phyloP scores from a whole-genome alignment of 2,329 filamentous ascomycete genomes.

The Colletotrichum sp. region DNA sequence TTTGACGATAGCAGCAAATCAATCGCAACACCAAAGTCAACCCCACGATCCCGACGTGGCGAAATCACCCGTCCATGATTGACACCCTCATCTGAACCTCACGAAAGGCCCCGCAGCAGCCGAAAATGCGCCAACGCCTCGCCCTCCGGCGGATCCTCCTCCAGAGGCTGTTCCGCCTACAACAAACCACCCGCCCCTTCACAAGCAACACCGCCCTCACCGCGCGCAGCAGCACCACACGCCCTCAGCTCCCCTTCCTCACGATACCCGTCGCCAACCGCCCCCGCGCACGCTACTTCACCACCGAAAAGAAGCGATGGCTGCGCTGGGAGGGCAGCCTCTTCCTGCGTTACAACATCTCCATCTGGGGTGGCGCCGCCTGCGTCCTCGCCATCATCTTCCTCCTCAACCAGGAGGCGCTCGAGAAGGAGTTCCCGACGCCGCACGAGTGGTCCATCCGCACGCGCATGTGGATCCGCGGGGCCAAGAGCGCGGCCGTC shows the following conservation, averaged over 20 bases:
- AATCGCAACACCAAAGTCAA: background rate
- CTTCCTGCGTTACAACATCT: conserved; percentile 70
- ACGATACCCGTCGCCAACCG: conserved; percentile 41
- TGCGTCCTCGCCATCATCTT: conserved; percentile 66
- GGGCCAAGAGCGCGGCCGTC: conserved; percentile 64
- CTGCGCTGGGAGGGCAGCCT: conserved; percentile 74
- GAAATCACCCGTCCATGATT: background rate
- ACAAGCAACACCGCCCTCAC: conserved; percentile 24
- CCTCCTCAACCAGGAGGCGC: conserved; percentile 73
- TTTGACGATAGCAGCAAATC: background rate
- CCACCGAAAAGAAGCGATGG: conserved; percentile 77
- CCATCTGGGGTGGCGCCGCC: conserved; percentile 67
- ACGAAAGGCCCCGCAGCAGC: background rate
- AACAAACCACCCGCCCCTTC: conserved; percentile 20
- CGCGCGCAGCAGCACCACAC: conserved; percentile 31
- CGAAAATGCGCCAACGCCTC: conserved; percentile 44
- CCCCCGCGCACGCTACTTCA: conserved; percentile 70
- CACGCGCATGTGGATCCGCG: conserved; percentile 71
- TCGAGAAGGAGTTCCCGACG: conserved; percentile 79
- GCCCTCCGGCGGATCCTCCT: conserved; percentile 38
- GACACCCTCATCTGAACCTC: background rate
- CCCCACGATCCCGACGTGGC: background rate
- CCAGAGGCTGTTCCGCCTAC: conserved; percentile 21
- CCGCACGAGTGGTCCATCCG: conserved; percentile 81
- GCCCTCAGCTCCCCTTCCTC: conserved; percentile 58